These are phyloP conservation scores for Sistotremastrum suecicum DNA, from an alignment of 768 basidiomycete species.

Conservation along the genomic window DNA sequence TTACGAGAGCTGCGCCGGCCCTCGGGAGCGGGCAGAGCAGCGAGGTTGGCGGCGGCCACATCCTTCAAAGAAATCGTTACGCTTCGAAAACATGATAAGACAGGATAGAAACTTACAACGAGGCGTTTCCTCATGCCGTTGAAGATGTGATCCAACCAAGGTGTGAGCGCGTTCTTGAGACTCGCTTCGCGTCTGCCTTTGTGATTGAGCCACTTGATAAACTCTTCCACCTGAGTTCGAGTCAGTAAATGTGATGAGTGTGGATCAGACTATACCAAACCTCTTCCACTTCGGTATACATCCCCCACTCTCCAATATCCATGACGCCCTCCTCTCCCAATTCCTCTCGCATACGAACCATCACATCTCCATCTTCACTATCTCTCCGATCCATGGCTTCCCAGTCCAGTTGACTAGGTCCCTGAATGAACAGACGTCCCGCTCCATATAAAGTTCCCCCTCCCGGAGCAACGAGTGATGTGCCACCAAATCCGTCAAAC, in stretches of 20 bases:
- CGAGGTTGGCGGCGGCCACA: conserved; percentile 46
- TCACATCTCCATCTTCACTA: conserved; percentile 37
- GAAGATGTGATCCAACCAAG: conserved; percentile 75
- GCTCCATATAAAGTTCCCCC: conserved; percentile 75
- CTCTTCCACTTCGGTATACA: conserved; percentile 77
- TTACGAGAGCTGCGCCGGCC: conserved; percentile 67
- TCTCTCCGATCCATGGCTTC: conserved; percentile 52
- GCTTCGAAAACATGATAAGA: not conserved
- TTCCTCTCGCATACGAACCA: conserved; percentile 51
- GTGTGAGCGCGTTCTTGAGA: conserved; percentile 59
- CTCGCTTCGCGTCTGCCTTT: conserved; percentile 84
- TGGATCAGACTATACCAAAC: conserved; percentile 27
- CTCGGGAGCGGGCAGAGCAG: conserved; percentile 29
- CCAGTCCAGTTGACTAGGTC: conserved; percentile 70
- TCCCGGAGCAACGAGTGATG: conserved; percentile 63
- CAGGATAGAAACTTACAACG: conserved; percentile 36
- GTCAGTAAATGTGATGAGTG: conserved; percentile 6
- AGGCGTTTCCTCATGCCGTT: conserved; percentile 66
- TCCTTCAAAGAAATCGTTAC: conserved; percentile 31
- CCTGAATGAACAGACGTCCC: conserved; percentile 86
- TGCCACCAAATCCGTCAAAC: conserved; percentile 92
- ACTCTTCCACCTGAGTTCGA: conserved; percentile 54
- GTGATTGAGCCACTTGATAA: conserved; percentile 79
- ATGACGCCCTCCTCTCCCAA: conserved; percentile 70
- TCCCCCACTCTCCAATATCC: conserved; percentile 76